phyloP scores from a whole-genome alignment of 345 rosid genomes.

The Schrenkiella parvula region DNA sequence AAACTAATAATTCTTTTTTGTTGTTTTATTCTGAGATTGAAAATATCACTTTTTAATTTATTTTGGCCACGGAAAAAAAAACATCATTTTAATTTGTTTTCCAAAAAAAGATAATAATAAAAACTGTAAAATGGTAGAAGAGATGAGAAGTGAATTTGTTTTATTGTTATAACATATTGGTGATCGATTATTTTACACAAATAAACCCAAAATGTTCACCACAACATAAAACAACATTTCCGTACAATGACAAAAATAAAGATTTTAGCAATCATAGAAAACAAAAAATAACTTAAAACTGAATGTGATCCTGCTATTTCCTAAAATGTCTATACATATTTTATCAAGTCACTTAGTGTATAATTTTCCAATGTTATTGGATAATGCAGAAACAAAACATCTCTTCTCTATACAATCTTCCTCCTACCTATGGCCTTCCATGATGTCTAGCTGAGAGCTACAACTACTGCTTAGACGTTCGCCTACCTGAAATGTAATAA shows the following conservation, averaged over 20 bases:
- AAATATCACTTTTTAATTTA: too few species aligned
- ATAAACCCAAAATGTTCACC: not conserved
- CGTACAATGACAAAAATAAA: not conserved
- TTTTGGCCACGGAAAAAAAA: too few species aligned
- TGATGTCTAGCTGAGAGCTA: constrained; percentile 1
- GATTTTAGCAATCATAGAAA: not conserved
- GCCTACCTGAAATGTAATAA: constrained; percentile 18
- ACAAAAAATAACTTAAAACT: not conserved
- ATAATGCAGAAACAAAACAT: constrained; percentile 20
- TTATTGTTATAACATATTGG: not conserved
- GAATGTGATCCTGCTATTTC: constrained; percentile 12
- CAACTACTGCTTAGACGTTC: constrained; percentile 18
- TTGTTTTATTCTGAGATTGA: too few species aligned
- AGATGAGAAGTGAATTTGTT: too few species aligned
- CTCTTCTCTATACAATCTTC: constrained; percentile 25
- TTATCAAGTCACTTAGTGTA: constrained; percentile 8
- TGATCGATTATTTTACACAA: not conserved
- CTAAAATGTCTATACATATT: constrained; percentile 25
- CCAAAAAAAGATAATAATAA: too few species aligned
- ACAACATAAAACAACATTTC: not conserved
- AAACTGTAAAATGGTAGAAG: too few species aligned
- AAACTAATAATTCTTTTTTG: too few species aligned
- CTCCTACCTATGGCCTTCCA: constrained; percentile 1
- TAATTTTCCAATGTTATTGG: constrained; percentile 2
- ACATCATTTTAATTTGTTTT: too few species aligned